Evolutionary conservation across 2,329 filamentous ascomycete species (phyloP).

Genomic region (Aspergillus udagawae): DNA sequence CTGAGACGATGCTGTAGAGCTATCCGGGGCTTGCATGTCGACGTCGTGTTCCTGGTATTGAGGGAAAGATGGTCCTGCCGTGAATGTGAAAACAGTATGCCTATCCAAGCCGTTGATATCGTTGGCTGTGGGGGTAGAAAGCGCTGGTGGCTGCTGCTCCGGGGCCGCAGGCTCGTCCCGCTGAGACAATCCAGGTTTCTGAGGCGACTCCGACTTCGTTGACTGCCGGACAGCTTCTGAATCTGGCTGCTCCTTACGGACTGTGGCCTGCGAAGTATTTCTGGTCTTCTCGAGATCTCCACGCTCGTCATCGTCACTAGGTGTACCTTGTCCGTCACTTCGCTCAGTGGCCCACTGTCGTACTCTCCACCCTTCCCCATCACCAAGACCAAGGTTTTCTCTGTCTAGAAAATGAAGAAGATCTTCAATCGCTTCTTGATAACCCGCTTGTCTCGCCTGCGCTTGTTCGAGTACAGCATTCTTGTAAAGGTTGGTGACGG

Average conservation of each 20-base stretch:
- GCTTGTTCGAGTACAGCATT: slow-evolving; percentile 75
- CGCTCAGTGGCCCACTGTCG: slow-evolving; percentile 56
- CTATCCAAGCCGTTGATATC: slow-evolving; percentile 24
- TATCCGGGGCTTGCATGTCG: slow-evolving; percentile 42
- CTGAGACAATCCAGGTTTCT: slow-evolving; percentile 25
- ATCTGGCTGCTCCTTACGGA: slow-evolving; percentile 31
- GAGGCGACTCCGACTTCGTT: slow-evolving; percentile 26
- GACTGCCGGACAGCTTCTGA: slow-evolving; percentile 23
- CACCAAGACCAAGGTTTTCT: slow-evolving; percentile 70
- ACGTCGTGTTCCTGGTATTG: slow-evolving; percentile 36
- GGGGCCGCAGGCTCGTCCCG: slow-evolving; percentile 22
- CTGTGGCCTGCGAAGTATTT: slow-evolving; percentile 32
- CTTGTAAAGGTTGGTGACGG: slow-evolving; percentile 95
- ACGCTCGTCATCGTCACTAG: slow-evolving; percentile 45
- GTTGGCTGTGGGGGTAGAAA: slow-evolving; percentile 16
- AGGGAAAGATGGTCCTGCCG: slow-evolving; percentile 39
- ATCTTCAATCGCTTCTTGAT: slow-evolving; percentile 91
- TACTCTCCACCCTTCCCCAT: slow-evolving; percentile 70
- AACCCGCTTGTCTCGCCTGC: slow-evolving; percentile 73
- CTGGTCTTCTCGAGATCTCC: slow-evolving; percentile 35
- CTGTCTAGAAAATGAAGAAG: slow-evolving; percentile 80
- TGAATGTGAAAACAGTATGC: slow-evolving; percentile 42
- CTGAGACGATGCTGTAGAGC: slow-evolving; percentile 24
- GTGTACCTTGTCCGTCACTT: slow-evolving; percentile 39
- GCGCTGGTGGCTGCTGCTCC: slow-evolving; percentile 13